Evolutionary conservation across 2,329 filamentous ascomycete species (phyloP), one percentile per base, ranked within the genome.

Genomic region (Mollisia scopiformis): DNA sequence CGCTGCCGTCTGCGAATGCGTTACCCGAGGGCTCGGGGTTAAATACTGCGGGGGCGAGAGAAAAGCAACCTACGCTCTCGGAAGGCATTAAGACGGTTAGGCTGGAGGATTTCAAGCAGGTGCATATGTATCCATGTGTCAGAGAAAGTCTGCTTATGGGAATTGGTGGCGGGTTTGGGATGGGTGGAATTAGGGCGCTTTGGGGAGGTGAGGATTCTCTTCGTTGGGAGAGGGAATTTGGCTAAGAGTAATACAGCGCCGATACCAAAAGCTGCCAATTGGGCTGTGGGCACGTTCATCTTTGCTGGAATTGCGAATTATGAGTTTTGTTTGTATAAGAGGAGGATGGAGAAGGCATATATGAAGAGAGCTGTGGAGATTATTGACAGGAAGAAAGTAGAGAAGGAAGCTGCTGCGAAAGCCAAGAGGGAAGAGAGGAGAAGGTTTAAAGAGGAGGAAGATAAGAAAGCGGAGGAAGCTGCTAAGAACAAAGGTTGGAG

Each of bases 331-430:
- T 88, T 93, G 71, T 88, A 88, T 67, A 84, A 85, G 63, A 83
- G 93, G 61, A 81, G 85, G 51, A 82, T 89, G 62, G 94, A 98
- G 76, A 85, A 88, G 69, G 86, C 88, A 63, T 90, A 92, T 64
- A 94, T 99, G 88, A 90, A 90, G 74, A 82, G 92, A 66, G 91
- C 91, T 3, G 89, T 96, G 58, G 92, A 96, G 73, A 85, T 95
- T 61, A 89, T 94, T 75, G 87, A 90, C 71, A 81, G 85, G 69
- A 88, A 93, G 75, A 88, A 91, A 71, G 80, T 82, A 4, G 87
- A 90, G 75, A 84, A 88, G 72, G 82, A 87, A 68, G 75, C 74
- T 23, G 62, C 68, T 70, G 74, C 79, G 65, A 75, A 78, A 74
- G 67, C 70, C 35, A 75, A 73, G 41, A 70, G 71, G 51, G 74